A percentile compares a stretch with the other conserved stretches of the same genome.
Evolutionary conservation across 495 filamentous ascomycete species (phyloP).

Genomic region (Penicillium pancosmium): DNA sequence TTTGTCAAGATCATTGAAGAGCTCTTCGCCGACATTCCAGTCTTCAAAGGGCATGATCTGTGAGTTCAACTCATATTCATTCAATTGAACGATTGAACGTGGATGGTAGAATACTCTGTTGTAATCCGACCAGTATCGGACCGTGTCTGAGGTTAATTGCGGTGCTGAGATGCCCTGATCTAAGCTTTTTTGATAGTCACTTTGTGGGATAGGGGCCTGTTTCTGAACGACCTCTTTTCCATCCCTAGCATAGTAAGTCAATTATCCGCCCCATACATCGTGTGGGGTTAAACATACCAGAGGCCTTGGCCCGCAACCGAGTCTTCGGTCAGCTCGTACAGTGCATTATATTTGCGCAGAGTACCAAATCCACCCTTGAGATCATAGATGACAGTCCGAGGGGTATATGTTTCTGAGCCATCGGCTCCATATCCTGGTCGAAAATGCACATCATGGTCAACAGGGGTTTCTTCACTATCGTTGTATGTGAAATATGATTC

Average conservation of each 20-base stretch:
- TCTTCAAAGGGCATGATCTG: constrained; percentile 80
- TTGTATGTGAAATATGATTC: constrained; percentile 98
- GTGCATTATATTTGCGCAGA: constrained; percentile 80
- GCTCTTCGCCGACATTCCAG: constrained; percentile 76
- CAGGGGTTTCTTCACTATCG: constrained; percentile 62
- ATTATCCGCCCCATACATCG: neutral
- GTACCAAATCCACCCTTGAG: constrained; percentile 91
- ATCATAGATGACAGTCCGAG: constrained; percentile 91
- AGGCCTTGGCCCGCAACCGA: constrained; percentile 51
- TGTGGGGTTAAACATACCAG: constrained; percentile 53
- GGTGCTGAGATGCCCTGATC: constrained; percentile 65
- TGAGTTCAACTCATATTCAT: constrained; percentile 81
- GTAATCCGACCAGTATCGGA: constrained; percentile 96
- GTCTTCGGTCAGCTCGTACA: constrained; percentile 74
- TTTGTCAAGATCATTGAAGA: constrained; percentile 79
- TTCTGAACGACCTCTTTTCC: constrained; percentile 68
- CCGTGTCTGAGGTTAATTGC: constrained; percentile 64
- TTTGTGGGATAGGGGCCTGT: constrained; percentile 65
- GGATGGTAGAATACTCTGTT: constrained; percentile 91
- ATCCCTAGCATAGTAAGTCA: constrained; percentile 53
- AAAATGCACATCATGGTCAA: constrained; percentile 94
- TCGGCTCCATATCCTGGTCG: constrained; percentile 77
- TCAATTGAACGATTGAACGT: constrained; percentile 82
- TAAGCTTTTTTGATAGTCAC: constrained; percentile 76
- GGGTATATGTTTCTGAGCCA: constrained; percentile 88